Percentiles rank a stretch among this genome's conserved stretches.
These are phyloP conservation scores for Arxiozyma slooffiae DNA, from an alignment of 1,139 yeast genomes.

Conservation along the genomic window DNA sequence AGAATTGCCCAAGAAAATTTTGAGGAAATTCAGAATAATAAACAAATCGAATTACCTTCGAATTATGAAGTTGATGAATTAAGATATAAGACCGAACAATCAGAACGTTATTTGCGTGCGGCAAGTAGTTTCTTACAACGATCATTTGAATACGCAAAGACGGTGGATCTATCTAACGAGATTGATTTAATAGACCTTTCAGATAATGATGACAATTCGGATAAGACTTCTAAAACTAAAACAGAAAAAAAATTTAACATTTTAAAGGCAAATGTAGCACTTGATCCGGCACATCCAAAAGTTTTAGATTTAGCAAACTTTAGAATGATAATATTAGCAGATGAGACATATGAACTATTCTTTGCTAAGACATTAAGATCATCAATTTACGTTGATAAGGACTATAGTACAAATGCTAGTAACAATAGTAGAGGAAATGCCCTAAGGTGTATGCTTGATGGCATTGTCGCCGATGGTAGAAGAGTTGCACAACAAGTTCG, in stretches of 20 bases:
- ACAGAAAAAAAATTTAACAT: constrained; percentile 33
- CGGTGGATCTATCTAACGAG: constrained; percentile 42
- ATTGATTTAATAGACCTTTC: constrained; percentile 35
- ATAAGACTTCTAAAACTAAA: constrained; percentile 8
- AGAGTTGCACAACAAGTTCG: constrained; percentile 83
- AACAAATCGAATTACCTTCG: constrained; percentile 44
- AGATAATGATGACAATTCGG: constrained; percentile 27
- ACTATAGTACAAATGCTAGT: constrained; percentile 32
- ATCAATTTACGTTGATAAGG: constrained; percentile 59
- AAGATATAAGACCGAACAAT: constrained; percentile 57
- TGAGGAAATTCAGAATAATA: constrained; percentile 13
- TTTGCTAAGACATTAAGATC: constrained; percentile 58
- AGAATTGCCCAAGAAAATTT: constrained; percentile 35
- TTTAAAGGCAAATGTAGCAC: constrained; percentile 60
- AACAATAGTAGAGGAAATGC: constrained; percentile 46
- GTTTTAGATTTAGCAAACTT: constrained; percentile 77
- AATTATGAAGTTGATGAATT: constrained; percentile 55
- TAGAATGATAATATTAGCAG: constrained; percentile 89
- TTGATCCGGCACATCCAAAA: constrained; percentile 71
- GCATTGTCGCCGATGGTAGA: constrained; percentile 82
- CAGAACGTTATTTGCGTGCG: constrained; percentile 74
- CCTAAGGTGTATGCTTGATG: constrained; percentile 81
- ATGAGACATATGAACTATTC: constrained; percentile 80
- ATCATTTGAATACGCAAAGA: constrained; percentile 84
- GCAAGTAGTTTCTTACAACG: constrained; percentile 81